These are phyloP conservation scores for Xylariaceae sp. DNA, from an alignment of 2,329 filamentous ascomycete species.

Conservation along the genomic window DNA sequence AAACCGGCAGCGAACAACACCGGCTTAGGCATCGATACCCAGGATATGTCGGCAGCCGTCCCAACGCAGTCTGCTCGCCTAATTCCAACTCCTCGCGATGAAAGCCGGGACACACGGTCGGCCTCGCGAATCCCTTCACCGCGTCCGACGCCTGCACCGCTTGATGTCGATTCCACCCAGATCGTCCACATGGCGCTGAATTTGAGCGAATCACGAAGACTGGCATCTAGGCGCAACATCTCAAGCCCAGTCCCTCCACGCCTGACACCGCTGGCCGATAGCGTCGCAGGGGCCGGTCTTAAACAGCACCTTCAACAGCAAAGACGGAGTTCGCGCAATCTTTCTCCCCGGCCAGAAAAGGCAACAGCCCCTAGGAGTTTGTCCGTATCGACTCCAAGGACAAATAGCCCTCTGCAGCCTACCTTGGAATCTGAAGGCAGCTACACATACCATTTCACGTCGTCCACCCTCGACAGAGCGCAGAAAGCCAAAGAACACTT, in stretches of 20 bases:
- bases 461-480: conserved; percentile 74
- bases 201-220: conserved; percentile 74
- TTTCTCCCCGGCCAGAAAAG: conserved; percentile 53
- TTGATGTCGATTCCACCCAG: conserved; percentile 76
- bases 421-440: conserved; percentile 44
- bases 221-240: conserved; percentile 55
- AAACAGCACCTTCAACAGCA: conserved; percentile 70
- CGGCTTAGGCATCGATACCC: conserved; percentile 11
- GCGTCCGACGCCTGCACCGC: conserved; percentile 22
- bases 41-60: conserved; percentile 10
- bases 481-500: conserved; percentile 82
- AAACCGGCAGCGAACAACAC: conserved; percentile 7
- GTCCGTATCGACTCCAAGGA: conserved; percentile 30
- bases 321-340: conserved; percentile 55
- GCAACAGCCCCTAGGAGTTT: conserved; percentile 36
- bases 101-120: conserved; percentile 22
- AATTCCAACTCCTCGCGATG: conserved; percentile 11
- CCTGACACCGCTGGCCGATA: conserved; percentile 49
- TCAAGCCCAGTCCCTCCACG: conserved; percentile 47
- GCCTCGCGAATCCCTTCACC: conserved; percentile 19
- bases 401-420: conserved; percentile 42
- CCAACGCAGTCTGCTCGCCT: conserved; percentile 9
- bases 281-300: conserved; percentile 53
- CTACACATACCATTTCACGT: conserved; percentile 66
- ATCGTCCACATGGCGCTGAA: conserved; percentile 92